Percentiles rank a stretch among this genome's conserved stretches.
Evolutionary conservation across 768 basidiomycete species (phyloP).

Genomic region (Leccinum subgranulosum): DNA sequence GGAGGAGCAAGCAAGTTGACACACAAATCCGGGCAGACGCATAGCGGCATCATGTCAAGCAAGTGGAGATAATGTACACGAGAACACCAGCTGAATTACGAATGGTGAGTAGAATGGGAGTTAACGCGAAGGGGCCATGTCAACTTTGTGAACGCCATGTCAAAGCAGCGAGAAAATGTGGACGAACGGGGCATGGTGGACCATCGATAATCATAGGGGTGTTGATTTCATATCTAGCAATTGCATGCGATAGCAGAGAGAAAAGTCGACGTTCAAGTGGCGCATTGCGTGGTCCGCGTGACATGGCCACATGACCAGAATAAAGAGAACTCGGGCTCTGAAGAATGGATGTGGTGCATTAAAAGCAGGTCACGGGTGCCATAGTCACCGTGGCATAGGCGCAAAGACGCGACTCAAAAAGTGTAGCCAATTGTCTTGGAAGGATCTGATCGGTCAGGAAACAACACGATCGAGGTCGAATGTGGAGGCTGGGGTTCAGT

Average conservation of each 20-base stretch:
- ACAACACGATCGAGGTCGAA: slow-evolving; percentile 1
- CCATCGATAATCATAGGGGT: slow-evolving; percentile 26
- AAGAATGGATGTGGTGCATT: slow-evolving; percentile 14
- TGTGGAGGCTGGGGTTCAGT: slow-evolving; percentile 7
- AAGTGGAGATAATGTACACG: slow-evolving; percentile 6
- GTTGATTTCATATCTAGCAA: slow-evolving; percentile 28
- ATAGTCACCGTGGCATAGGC: slow-evolving; percentile 7
- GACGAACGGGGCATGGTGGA: slow-evolving; percentile 6
- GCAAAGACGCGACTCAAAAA: background rate
- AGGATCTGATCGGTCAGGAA: slow-evolving; percentile 18
- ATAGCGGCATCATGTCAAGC: slow-evolving; percentile 2
- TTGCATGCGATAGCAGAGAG: slow-evolving; percentile 15
- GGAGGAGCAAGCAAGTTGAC: background rate
- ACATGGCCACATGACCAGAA: slow-evolving; percentile 1
- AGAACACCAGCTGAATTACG: background rate
- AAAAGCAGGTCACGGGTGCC: slow-evolving; percentile 8
- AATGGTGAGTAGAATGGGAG: slow-evolving; percentile 5
- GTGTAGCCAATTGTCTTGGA: background rate
- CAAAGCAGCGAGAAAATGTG: slow-evolving; percentile 5
- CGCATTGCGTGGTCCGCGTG: slow-evolving; percentile 9
- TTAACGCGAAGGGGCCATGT: slow-evolving; percentile 5
- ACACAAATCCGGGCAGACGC: background rate
- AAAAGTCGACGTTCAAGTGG: slow-evolving; percentile 7
- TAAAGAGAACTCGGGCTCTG: slow-evolving; percentile 2
- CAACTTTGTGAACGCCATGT: slow-evolving; percentile 1